phyloP scores from a whole-genome alignment of 2,329 filamentous ascomycete species.

The Dothideomycetidae sp. region DNA sequence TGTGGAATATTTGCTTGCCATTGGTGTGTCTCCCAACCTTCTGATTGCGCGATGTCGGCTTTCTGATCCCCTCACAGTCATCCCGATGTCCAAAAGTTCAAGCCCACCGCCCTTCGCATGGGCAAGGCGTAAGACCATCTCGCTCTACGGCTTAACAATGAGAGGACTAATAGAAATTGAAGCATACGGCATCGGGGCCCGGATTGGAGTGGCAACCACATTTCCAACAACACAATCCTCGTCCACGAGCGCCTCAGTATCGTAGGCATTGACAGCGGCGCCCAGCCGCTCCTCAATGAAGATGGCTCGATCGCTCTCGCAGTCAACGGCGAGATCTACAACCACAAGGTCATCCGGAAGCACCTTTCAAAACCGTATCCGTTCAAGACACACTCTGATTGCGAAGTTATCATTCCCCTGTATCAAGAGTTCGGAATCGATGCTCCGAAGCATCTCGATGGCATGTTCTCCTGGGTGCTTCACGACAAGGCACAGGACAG shows the following conservation, averaged over 20 bases:
- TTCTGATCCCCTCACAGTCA: slow-evolving; percentile 38
- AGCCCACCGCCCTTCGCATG: slow-evolving; percentile 84
- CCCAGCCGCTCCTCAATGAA: slow-evolving; percentile 86
- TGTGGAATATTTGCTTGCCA: slow-evolving; percentile 97
- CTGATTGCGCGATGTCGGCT: background rate
- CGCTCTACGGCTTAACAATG: slow-evolving; percentile 3
- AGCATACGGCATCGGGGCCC: slow-evolving; percentile 92
- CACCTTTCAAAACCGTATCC: slow-evolving; percentile 68
- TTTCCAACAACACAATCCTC: slow-evolving; percentile 84
- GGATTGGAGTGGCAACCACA: slow-evolving; percentile 56
- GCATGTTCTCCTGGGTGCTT: slow-evolving; percentile 99
- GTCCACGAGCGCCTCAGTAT: slow-evolving; percentile 97
- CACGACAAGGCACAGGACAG: slow-evolving; percentile 93
- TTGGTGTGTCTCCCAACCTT: slow-evolving; percentile 39
- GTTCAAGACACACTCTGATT: slow-evolving; percentile 98
- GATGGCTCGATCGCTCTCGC: slow-evolving; percentile 80
- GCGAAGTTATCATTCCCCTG: slow-evolving; percentile 95
- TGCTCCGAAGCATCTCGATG: slow-evolving; percentile 84
- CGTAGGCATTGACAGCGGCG: slow-evolving; percentile 91
- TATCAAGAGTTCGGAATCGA: slow-evolving; percentile 88
- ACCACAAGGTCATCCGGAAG: slow-evolving; percentile 92
- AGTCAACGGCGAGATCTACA: slow-evolving; percentile 99
- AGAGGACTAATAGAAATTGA: no score
- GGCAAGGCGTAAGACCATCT: slow-evolving; percentile 63
- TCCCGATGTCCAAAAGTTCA: slow-evolving; percentile 91